Percentiles rank a stretch among this genome's conserved stretches.
These are phyloP conservation scores for Leishmania tropica DNA, from an alignment of 208 protist species.

Conservation along the genomic window DNA sequence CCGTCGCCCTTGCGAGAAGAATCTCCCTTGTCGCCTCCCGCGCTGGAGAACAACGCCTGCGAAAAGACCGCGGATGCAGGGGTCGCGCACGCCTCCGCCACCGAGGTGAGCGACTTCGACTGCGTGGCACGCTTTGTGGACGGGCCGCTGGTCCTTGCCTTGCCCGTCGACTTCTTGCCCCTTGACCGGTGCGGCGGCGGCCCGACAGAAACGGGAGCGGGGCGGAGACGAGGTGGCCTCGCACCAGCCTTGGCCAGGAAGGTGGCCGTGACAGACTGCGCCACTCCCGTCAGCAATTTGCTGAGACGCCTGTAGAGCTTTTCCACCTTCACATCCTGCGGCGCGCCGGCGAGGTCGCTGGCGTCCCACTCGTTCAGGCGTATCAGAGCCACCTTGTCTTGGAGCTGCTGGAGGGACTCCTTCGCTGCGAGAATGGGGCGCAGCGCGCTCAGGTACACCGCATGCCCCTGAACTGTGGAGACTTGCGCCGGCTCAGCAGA, in stretches of 20 bases:
- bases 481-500: background rate
- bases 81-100: background rate
- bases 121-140: background rate
- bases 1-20: background rate
- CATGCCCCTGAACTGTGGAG: constrained; percentile 4
- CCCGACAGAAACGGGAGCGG: background rate
- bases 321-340: constrained; percentile 47
- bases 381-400: constrained; percentile 41
- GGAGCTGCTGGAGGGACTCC: constrained; percentile 34
- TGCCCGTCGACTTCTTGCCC: background rate
- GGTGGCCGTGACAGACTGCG: constrained; percentile 63
- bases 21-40: background rate
- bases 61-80: background rate
- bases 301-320: constrained; percentile 46
- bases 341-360: constrained; percentile 58
- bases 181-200: constrained; percentile 4
- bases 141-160: background rate
- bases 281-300: constrained; percentile 41
- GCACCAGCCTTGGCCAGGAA: constrained; percentile 53
- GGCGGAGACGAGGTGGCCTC: constrained; percentile 14
- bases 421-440: constrained; percentile 56
- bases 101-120: background rate
- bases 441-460: constrained; percentile 44
- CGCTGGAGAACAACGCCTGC: background rate
- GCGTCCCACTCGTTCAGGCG: constrained; percentile 53